These are phyloP conservation scores for Sugiyamaella marilandica DNA, from an alignment of 805 yeast genomes.

Conservation along the genomic window DNA sequence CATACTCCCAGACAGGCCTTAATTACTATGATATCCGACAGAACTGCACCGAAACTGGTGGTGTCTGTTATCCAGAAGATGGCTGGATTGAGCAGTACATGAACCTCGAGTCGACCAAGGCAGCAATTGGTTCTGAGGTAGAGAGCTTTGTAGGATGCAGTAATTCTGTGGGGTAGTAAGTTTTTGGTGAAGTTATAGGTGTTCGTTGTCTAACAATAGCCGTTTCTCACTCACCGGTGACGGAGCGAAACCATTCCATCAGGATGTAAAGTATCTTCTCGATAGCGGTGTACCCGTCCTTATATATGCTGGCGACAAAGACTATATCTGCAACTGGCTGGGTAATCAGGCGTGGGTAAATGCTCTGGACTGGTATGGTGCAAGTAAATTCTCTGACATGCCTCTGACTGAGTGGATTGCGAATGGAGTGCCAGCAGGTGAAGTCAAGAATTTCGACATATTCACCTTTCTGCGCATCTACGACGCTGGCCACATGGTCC, in stretches of 20 bases:
- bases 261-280: conserved; percentile 58
- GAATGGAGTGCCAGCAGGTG: conserved; percentile 53
- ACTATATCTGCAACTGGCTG: conserved; percentile 83
- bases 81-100: conserved; percentile 68
- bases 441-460: conserved; percentile 53
- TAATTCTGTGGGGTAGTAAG: conserved; percentile 46
- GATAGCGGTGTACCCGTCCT: conserved; percentile 66
- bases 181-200: not conserved
- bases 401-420: conserved; percentile 29
- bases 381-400: conserved; percentile 43
- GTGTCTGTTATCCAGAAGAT: conserved; percentile 69
- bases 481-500: conserved; percentile 95
- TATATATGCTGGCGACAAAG: conserved; percentile 85
- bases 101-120: conserved; percentile 66
- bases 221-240: conserved; percentile 64
- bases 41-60: conserved; percentile 40
- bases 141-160: conserved; percentile 70
- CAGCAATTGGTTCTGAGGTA: conserved; percentile 82
- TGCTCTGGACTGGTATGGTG: conserved; percentile 54
- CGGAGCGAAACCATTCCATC: conserved; percentile 80
- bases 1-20: conserved; percentile 73
- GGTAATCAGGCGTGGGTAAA: conserved; percentile 80
- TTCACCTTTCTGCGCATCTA: conserved; percentile 77
- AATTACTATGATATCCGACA: conserved; percentile 84
- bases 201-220: not conserved